phyloP scores from a whole-genome alignment of 2,329 filamentous ascomycete genomes.

The Neurospora sp. region DNA sequence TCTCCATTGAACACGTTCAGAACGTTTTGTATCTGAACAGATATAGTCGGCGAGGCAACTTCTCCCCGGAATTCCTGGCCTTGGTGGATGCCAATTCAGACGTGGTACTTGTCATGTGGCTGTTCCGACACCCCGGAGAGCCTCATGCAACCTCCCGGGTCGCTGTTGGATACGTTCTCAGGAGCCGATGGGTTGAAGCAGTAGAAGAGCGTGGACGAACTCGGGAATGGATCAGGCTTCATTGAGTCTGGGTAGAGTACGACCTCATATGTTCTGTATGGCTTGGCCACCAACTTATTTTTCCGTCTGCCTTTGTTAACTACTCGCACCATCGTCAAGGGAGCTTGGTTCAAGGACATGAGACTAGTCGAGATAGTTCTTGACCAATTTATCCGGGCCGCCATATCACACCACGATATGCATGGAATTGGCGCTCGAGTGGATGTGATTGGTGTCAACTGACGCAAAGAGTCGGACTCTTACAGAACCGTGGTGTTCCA shows the following conservation, averaged over 20 bases:
- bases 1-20: background rate
- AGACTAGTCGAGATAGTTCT: no score
- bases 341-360: no score
- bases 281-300: no score
- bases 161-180: background rate
- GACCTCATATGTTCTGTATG: no score
- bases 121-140: background rate
- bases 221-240: background rate
- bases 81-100: background rate
- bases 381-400: no score
- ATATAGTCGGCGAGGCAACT: background rate
- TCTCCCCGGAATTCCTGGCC: background rate
- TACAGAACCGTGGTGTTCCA: no score
- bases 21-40: background rate
- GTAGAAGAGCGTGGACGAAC: background rate
- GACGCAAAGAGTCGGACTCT: no score
- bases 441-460: no score
- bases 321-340: no score
- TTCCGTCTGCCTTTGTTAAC: no score
- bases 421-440: no score
- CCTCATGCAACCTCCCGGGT: background rate
- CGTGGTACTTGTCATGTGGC: background rate
- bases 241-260: background rate
- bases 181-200: background rate
- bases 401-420: no score